phyloP scores from a whole-genome alignment of 179 eudicot species.

The Nepenthes alata region DNA sequence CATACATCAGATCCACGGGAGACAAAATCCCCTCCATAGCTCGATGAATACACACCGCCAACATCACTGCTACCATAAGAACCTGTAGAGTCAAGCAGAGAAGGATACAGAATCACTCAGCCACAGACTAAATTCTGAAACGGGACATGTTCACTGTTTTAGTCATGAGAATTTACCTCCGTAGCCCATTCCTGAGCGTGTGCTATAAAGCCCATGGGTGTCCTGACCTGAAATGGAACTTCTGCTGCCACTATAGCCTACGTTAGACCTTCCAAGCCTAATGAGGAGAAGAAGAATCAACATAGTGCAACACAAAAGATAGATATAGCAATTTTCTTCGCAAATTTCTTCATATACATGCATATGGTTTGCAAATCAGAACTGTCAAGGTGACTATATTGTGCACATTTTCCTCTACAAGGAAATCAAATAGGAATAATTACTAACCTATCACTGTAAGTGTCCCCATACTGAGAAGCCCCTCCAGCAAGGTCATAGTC shows the following conservation, averaged over 20 bases:
- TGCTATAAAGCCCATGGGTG: conserved; percentile 64
- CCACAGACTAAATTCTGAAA: neutral
- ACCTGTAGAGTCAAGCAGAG: conserved; percentile 26
- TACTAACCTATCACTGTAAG: conserved; percentile 68
- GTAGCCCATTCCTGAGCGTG: conserved; percentile 76
- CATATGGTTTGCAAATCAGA: too few relatives aligned
- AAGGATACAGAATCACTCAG: conserved; percentile 1
- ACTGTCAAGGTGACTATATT: too few relatives aligned
- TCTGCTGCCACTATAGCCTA: conserved; percentile 65
- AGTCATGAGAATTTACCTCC: conserved; percentile 33
- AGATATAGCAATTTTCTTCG: too few relatives aligned
- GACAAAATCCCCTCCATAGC: conserved; percentile 56
- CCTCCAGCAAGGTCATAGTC: conserved; percentile 73
- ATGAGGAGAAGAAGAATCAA: neutral
- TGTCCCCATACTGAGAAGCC: conserved; percentile 61
- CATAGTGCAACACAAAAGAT: neutral
- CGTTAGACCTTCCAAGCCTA: conserved; percentile 72
- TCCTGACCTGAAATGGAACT: conserved; percentile 58
- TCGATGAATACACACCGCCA: conserved; percentile 68
- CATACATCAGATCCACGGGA: conserved; percentile 85
- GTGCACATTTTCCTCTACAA: neutral
- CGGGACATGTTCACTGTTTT: too few relatives aligned
- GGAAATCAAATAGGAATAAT: neutral
- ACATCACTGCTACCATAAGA: conserved; percentile 56
- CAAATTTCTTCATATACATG: too few relatives aligned